A percentile compares a stretch with the other conserved stretches of the same genome.
Conservation (phyloP, 768 basidiomycete species). For the Suillus clintonianus region DNA sequence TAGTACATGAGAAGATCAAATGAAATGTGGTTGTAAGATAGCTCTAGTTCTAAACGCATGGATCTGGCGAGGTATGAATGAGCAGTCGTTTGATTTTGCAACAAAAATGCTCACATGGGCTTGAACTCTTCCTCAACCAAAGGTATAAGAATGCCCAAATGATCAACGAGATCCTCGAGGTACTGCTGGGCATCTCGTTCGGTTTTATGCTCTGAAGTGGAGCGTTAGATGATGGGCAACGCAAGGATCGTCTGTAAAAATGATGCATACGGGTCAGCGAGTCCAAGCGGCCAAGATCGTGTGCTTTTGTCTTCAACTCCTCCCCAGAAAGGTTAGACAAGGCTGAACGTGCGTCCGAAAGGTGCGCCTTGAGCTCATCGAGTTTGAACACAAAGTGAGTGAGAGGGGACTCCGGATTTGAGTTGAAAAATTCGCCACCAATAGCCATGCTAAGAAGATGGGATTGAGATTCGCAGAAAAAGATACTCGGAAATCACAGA, state of each 20-base stretch:
- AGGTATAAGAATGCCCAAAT: constrained; percentile 11
- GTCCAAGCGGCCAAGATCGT: constrained; percentile 7
- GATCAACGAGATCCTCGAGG: constrained; percentile 10
- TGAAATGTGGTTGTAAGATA: constrained; percentile 18
- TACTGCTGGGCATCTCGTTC: constrained; percentile 5
- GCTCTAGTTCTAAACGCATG: constrained; percentile 13
- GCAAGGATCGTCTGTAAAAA: no score
- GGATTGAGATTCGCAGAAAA: not conserved
- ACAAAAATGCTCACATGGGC: constrained; percentile 12
- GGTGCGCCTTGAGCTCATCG: constrained; percentile 3
- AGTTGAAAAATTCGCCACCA: constrained; percentile 16
- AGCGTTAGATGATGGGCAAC: not conserved
- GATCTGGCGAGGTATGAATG: constrained; percentile 8
- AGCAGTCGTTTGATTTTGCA: not conserved
- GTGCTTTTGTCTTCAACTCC: not conserved
- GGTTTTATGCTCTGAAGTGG: not conserved
- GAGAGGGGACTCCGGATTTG: constrained; percentile 6
- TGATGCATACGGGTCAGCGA: not conserved
- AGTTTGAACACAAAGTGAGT: constrained; percentile 6
- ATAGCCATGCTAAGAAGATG: constrained; percentile 6
- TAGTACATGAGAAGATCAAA: constrained; percentile 18
- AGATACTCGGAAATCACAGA: constrained; percentile 1
- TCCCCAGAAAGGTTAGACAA: not conserved
- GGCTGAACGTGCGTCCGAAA: constrained; percentile 1
- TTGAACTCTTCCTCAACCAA: constrained; percentile 17